Evolutionary conservation across 2,329 filamentous ascomycete species (phyloP).

Genomic region (Ceratocystiopsis minuta): DNA sequence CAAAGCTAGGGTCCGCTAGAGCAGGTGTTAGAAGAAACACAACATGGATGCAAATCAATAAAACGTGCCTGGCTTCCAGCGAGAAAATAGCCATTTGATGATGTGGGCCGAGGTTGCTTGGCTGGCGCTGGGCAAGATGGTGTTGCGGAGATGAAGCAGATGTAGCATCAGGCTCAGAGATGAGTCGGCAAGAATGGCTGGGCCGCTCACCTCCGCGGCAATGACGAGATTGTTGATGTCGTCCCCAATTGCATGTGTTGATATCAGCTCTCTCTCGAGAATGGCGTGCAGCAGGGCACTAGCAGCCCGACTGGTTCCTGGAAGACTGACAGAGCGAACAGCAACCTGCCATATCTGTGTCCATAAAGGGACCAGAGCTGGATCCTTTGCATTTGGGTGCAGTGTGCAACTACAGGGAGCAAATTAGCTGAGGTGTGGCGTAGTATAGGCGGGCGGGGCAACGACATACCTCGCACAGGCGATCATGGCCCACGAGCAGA

Average conservation of each 20-base stretch:
- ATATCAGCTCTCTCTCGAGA: conserved; percentile 45
- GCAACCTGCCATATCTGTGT: conserved; percentile 59
- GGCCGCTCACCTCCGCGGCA: conserved; percentile 66
- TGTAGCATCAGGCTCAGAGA: conserved; percentile 55
- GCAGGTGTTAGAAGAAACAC: background rate
- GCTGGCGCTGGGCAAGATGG: conserved; percentile 49
- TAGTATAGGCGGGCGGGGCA: background rate
- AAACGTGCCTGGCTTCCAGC: conserved; percentile 61
- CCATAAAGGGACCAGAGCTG: conserved; percentile 38
- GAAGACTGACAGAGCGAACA: conserved; percentile 49
- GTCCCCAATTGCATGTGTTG: conserved; percentile 48
- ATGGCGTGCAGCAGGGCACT: conserved; percentile 56
- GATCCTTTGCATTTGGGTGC: conserved; percentile 21
- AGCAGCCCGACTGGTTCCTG: conserved; percentile 56
- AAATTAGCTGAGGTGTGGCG: background rate
- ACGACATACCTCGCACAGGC: conserved; percentile 54
- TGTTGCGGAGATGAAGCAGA: conserved; percentile 47
- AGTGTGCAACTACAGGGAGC: conserved; percentile 6
- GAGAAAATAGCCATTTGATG: conserved; percentile 63
- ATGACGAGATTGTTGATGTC: conserved; percentile 55
- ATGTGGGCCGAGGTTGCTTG: conserved; percentile 52
- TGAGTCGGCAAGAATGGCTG: conserved; percentile 61
- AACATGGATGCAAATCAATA: background rate
- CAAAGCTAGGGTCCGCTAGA: conserved; percentile 47
- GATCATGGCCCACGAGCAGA: conserved; percentile 69